Base-by-base conservation (phyloP, 2,329 filamentous ascomycete species). In the Alternaria viburni region DNA sequence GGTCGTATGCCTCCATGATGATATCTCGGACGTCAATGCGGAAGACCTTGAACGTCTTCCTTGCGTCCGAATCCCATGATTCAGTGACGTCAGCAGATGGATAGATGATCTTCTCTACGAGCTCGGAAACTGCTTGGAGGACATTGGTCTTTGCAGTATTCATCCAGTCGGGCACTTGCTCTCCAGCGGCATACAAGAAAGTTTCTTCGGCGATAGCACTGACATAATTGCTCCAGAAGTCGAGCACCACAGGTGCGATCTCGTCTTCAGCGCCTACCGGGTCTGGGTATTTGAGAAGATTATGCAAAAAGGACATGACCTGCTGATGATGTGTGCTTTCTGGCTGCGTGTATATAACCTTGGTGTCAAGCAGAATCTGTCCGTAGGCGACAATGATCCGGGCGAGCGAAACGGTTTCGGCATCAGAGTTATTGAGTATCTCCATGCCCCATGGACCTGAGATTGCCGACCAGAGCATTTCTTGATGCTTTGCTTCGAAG, bases 201-300 rank as follows among this genome's bases (percentile, higher is more conserved):
- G 68, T 68, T 80, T 83, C 74, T 89, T 91, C 63, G 84, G 87
- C 82, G 89, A 83, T 84, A 12, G 87, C 87, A 78, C 93, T 92
- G 6, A 92, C 87, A 74, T 90, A 93, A 1, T 88, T 89, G 17
- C 88, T 90, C 92, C 93, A 96, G 75, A 96, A 95, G 71, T 96
- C 92, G 13, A 95, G 84, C 1, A 90, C 88, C 1, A 89, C 87
- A 1, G 91, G 87, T 59, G 93, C 93, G 11, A 93, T 88, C 66
- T 88, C 89, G 71, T 96, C 91, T 59, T 95, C 91, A 5, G 86
- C 86, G 2, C 90, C 89, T 1, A 91, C 87, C 69, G 88, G 86
- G 2, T 92, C 91, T 12, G 88, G 83, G 12, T 89, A 86, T 19
- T 85, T 85, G 23, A 94, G 82, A 6, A 96, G 84, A 5, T 88